Base-by-base conservation (phyloP, 2,329 filamentous ascomycete species). In the Colletotrichum euphorbiae region DNA sequence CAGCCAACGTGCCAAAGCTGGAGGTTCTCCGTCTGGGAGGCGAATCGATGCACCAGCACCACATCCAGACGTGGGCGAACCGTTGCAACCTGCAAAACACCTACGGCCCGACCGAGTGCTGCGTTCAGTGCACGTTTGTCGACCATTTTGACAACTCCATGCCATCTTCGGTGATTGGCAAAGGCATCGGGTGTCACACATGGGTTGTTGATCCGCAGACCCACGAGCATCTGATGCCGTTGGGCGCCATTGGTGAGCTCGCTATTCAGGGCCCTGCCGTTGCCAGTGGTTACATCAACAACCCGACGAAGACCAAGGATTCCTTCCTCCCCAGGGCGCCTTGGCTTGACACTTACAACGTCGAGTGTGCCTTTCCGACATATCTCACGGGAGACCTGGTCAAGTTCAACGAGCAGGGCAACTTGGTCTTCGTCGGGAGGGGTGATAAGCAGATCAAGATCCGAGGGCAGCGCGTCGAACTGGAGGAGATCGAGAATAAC, bases 301-400 rank as follows among this genome's bases (percentile, higher is more conserved):
- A 63, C 11, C 33, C 62, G 58, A 71, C 51, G 43, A 64, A 21
- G 75, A 73, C 68, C 11, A 48, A 73, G 70, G 71, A 13, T 28
- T 51, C 74, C 69, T 28, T 77, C 4, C 28, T 43, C 42, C 38
- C 55, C 38, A 17, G 38, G 13, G 38, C 55, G 38, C 40, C 38
- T 31, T 45, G 38, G 55, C 38, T 21, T 21, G 55, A 36, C 13
- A n/a, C 51, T 38, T 28, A 58, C 36, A 58, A 43, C 55, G 21
- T 43, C 19, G 12, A 46, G 55, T 58, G 38, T 19, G 38, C 11
- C 21, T 28, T 46, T 71, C 5, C 75, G 75, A 8, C 43, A 8
- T 86, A 84, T 71, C 81, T 80, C 67, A 85, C 84, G 2, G 84
- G 84, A 7, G 84, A 86, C 70, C 75, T 86, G 2, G 84, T 77